phyloP scores from a whole-genome alignment of 495 filamentous ascomycete genomes.

The Talaromyces ruber region DNA sequence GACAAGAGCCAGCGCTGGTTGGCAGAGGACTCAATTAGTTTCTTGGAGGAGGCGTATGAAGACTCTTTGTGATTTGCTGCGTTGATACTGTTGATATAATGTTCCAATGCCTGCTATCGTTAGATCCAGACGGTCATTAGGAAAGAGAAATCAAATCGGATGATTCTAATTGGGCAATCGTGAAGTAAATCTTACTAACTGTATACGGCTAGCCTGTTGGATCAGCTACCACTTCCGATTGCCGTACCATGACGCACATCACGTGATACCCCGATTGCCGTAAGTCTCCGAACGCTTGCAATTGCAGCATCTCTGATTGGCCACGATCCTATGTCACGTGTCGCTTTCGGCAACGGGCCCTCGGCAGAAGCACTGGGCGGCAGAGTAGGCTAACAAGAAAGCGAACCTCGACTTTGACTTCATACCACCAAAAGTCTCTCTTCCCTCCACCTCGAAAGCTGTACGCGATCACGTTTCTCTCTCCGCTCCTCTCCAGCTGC shows the following conservation, averaged over 20 bases:
- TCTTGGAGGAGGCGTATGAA: no score
- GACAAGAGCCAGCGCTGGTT: not conserved
- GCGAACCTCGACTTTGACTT: conserved; percentile 23
- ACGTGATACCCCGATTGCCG: conserved; percentile 16
- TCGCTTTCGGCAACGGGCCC: conserved; percentile 19
- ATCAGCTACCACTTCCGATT: not conserved
- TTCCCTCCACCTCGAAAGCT: not conserved
- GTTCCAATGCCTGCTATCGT: no score
- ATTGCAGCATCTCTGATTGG: conserved; percentile 35
- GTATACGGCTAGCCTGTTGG: not conserved
- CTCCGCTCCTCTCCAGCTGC: conserved; percentile 8
- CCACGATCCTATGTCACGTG: not conserved
- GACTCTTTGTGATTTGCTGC: no score
- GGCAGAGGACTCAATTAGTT: no score
- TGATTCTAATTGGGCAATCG: not conserved
- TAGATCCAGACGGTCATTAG: not conserved
- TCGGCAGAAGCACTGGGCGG: conserved; percentile 30
- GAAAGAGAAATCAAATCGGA: not conserved
- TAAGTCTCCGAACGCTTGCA: conserved; percentile 40
- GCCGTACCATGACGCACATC: not conserved
- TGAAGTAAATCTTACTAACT: not conserved
- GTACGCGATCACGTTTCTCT: not conserved
- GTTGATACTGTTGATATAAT: no score
- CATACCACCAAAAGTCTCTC: conserved; percentile 15
- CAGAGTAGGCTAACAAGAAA: conserved; percentile 11